Evolutionary conservation across 1,284 basidiomycete genomes (phyloP), one percentile per base, ranked within the genome.

Genomic region (Kalmanozyma brasiliensis): DNA sequence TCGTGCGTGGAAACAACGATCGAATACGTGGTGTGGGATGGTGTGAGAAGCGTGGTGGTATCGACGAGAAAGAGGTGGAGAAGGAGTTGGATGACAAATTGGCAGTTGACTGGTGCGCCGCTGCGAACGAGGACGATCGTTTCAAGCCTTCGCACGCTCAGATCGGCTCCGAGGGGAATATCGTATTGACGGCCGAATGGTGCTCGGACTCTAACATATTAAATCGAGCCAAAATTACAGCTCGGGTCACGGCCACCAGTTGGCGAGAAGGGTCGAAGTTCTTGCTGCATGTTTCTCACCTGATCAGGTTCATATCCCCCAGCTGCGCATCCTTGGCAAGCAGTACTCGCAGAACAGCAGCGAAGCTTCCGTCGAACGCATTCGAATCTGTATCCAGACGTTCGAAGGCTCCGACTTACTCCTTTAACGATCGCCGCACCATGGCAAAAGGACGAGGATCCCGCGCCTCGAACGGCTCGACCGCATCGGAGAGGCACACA

Each of bases 61-160:
- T 14, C 8, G 13, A 10, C 26, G 49, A 35, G 13, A 6, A 33
- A 40, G 48, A 40, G 48, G 52, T 52, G 53, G 41, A 56, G 60
- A 45, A 52, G 38, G 45, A 17, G 42, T 41, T 41, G 52, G 63
- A 66, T 66, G 63, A 66, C 63, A 66, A 66, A 66, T 59, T 66
- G 56, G 49, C 34, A n/a, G 42, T 42, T 22, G 30, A 53, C 11
- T 24, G 42, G 40, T 37, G 35, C 40, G 34, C 29, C 46, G 49
- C 44, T 41, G 49, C 41, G 33, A 30, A 30, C 17, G 6, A 23
- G 23, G 29, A 20, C 53, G 62, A 65, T 65, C 62, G 61, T 49
- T 49, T 37, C 36, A 47, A n/a, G 26, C 32, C 49, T 57, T 43
- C 30, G 52, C 45, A 38, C 32, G 19, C 35, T 9, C 4, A 34